phyloP scores from a whole-genome alignment of 495 filamentous ascomycete genomes.

The Ramalina intermedia region DNA sequence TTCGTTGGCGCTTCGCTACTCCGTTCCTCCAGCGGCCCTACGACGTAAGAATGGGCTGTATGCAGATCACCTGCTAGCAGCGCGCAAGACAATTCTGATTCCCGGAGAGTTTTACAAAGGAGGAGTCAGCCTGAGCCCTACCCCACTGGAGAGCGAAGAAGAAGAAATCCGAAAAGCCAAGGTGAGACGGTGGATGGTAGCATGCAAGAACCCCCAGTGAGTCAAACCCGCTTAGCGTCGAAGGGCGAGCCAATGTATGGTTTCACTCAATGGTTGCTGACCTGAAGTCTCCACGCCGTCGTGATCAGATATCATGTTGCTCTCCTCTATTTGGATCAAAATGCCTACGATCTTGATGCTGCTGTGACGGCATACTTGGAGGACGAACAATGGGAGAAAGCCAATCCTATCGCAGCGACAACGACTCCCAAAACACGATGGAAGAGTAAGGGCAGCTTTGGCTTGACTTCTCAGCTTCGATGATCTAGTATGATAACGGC shows the following conservation, averaged over 20 bases:
- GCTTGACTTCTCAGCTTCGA: slow-evolving; percentile 11
- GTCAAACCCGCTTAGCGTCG: slow-evolving; percentile 9
- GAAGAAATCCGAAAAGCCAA: slow-evolving; percentile 50
- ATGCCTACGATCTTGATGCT: slow-evolving; percentile 45
- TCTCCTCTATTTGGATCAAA: slow-evolving; percentile 51
- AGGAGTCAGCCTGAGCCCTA: slow-evolving; percentile 45
- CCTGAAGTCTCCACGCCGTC: slow-evolving; percentile 6
- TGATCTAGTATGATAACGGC: neutral
- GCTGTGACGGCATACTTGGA: slow-evolving; percentile 46
- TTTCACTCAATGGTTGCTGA: neutral
- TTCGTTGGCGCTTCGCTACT: slow-evolving; percentile 53
- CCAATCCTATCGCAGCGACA: slow-evolving; percentile 40
- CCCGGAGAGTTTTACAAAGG: slow-evolving; percentile 50
- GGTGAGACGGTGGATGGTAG: slow-evolving; percentile 56
- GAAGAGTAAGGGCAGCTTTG: slow-evolving; percentile 1
- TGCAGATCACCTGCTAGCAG: slow-evolving; percentile 49
- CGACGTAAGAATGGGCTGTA: slow-evolving; percentile 47
- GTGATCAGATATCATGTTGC: slow-evolving; percentile 50
- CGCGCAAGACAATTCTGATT: slow-evolving; percentile 50
- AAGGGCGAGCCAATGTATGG: neutral
- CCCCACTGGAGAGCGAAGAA: slow-evolving; percentile 52
- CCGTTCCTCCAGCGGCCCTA: slow-evolving; percentile 40
- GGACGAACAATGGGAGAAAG: slow-evolving; percentile 59
- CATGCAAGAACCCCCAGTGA: slow-evolving; percentile 52
- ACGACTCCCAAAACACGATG: slow-evolving; percentile 23